Conservation (phyloP, 257 asterid genomes). For the Salvia splendens region DNA sequence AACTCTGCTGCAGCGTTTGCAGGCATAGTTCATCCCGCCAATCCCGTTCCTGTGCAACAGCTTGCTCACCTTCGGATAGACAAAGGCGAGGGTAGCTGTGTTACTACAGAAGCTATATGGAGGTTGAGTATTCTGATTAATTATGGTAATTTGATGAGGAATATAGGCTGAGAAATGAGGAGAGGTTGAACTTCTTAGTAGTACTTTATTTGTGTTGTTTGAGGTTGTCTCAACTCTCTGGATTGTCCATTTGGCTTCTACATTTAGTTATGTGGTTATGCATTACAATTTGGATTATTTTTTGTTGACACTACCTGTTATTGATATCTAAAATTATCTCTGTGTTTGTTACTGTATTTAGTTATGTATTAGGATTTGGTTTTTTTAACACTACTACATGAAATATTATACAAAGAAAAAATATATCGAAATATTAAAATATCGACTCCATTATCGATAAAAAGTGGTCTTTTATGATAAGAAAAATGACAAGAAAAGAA, state of each 20-base stretch:
- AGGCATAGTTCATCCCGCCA: neutral
- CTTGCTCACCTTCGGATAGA: neutral
- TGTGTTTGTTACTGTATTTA: no score
- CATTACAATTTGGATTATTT: no score
- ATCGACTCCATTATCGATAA: neutral
- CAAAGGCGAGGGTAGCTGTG: conserved; percentile 13
- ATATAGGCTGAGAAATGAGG: neutral
- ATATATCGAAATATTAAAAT: no score
- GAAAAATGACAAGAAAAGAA: conserved; percentile 9
- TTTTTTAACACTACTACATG: no score
- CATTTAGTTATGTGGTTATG: no score
- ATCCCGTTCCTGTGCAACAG: neutral
- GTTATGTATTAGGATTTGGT: no score
- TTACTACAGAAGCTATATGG: conserved; percentile 7
- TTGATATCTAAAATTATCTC: no score
- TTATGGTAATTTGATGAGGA: neutral
- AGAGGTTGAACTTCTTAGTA: neutral
- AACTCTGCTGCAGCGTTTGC: neutral
- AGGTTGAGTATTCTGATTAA: conserved; percentile 16
- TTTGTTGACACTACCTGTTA: no score
- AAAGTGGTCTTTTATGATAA: neutral
- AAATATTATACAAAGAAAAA: no score
- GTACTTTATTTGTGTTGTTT: neutral
- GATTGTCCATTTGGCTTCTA: conserved; percentile 12
- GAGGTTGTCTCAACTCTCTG: conserved; percentile 1